Evolutionary conservation across 202 grass and related monocot species (phyloP), one percentile per base, ranked within the genome.

Genomic region (Schoenoplectus tabernaemontani): DNA sequence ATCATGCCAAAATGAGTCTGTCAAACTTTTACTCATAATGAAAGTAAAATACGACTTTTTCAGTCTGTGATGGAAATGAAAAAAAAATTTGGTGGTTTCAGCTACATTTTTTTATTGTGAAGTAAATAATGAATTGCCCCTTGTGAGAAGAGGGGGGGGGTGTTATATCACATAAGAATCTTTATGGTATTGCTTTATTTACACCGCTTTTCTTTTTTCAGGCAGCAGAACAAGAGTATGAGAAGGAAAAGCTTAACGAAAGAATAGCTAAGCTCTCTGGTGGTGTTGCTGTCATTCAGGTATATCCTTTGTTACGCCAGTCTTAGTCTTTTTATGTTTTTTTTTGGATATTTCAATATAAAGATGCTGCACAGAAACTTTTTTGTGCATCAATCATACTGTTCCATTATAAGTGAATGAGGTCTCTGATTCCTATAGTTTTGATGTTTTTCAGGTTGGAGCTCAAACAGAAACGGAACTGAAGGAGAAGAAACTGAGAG

Each of bases 251-350:
- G 4, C 91, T 99, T 34, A 99, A 86, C 34, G 96, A 99, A 90
- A 93, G 96, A 83, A 96, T 99, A 77, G 96, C 96, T 7, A 99
- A 99, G 73, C 92, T 99, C 5, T 91, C 96, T 78, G 96, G 96
- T 82, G 96, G 96, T 85, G 96, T 99, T 89, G 96, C 92, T 87
- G 96, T 99, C 57, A 96, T 99, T 91, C 96, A 99, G 90, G 96
- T 99, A 89, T 44, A 54, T 12, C 7, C 8, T 54, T 75, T 57
- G 24, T 19, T 60, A 38, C 12, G 24, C 7, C 11, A 54, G 19
- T n/a, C n/a, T n/a, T n/a, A n/a, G n/a, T n/a, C n/a, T n/a, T n/a
- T n/a, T n/a, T n/a, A n/a, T 59, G 4, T 19, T 75, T 22, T 33
- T 34, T 38, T 73, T 3, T 68, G 42, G 4, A 60, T 82, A n/a